Evolutionary conservation across 768 basidiomycete species (phyloP).

Genomic region (Lanmaoa rubissima): DNA sequence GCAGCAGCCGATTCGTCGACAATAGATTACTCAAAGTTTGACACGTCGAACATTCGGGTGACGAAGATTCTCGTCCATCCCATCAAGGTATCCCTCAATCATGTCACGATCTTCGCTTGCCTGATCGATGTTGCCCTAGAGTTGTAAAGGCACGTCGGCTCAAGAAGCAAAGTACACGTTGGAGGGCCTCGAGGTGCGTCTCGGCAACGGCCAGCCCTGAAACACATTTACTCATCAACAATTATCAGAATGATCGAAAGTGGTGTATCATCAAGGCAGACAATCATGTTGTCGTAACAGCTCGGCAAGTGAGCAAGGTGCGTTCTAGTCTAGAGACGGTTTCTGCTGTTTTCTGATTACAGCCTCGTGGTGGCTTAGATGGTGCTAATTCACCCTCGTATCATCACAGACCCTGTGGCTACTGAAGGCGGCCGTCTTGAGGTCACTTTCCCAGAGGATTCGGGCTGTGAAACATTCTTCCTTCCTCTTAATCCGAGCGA

Average conservation of each 20-base stretch:
- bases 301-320: constrained; percentile 62
- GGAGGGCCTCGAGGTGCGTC: constrained; percentile 62
- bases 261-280: constrained; percentile 67
- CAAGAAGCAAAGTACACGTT: constrained; percentile 53
- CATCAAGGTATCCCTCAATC: constrained; percentile 47
- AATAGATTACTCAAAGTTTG: constrained; percentile 22
- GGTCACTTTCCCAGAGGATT: constrained; percentile 59
- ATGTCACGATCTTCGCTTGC: not conserved
- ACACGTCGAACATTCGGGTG: constrained; percentile 39
- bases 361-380: constrained; percentile 42
- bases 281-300: constrained; percentile 58
- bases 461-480: constrained; percentile 54
- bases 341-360: not conserved
- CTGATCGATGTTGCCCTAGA: constrained; percentile 40
- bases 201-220: not conserved
- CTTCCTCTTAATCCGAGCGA: constrained; percentile 57
- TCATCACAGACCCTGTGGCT: constrained; percentile 45
- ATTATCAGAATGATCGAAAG: constrained; percentile 61
- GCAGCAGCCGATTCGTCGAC: not conserved
- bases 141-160: constrained; percentile 68
- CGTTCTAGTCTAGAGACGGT: not conserved
- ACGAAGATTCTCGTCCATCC: constrained; percentile 64
- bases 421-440: constrained; percentile 49
- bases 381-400: constrained; percentile 60
- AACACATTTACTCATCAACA: not conserved